phyloP scores from a whole-genome alignment of 2,329 filamentous ascomycete species.

The Pseudogymnoascus sp. region DNA sequence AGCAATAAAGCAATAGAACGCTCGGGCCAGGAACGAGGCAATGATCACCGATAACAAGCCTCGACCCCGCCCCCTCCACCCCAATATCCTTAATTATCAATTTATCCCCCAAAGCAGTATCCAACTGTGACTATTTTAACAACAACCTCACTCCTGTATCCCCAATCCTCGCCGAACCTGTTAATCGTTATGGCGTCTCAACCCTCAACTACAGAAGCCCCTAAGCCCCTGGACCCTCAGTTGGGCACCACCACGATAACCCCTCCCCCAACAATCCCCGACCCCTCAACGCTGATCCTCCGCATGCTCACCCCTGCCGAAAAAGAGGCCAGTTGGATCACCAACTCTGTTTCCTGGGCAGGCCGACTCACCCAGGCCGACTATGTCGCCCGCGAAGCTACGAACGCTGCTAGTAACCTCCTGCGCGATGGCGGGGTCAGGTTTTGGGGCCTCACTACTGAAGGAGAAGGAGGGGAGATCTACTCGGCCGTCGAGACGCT shows the following conservation, averaged over 20 bases:
- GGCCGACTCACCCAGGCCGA: background rate
- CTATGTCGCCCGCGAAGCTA: background rate
- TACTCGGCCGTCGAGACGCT: background rate
- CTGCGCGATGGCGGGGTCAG: background rate
- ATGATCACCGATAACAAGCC: background rate
- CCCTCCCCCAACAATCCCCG: background rate
- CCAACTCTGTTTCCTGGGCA: background rate
- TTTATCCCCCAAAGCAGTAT: background rate
- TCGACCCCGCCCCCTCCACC: background rate
- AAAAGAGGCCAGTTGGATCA: background rate
- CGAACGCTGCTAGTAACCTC: background rate
- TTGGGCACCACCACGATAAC: background rate
- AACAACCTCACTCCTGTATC: background rate
- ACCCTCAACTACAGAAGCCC: background rate
- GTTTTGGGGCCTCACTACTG: background rate
- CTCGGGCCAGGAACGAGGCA: background rate
- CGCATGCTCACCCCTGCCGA: background rate
- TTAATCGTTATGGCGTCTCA: background rate
- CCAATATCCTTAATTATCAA: background rate
- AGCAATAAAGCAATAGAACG: background rate
- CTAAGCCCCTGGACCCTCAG: background rate
- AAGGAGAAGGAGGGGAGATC: background rate
- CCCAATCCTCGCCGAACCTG: background rate
- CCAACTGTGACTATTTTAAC: background rate
- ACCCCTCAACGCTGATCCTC: background rate